Evolutionary conservation across 352 stramenopile species (phyloP).

Genomic region (Phytophthora uliginosa): DNA sequence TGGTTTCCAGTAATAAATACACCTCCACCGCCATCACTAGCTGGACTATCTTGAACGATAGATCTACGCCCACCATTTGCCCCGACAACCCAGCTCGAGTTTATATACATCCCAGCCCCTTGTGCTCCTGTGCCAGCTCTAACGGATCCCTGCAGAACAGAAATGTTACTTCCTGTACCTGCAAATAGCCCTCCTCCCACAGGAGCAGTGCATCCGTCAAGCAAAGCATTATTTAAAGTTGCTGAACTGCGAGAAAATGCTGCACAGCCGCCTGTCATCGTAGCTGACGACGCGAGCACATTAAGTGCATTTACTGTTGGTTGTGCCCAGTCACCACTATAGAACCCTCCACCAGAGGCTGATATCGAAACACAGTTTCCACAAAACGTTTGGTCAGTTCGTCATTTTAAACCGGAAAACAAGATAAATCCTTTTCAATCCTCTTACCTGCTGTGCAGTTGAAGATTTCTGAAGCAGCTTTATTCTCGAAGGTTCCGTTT

Average conservation of each 20-base stretch:
- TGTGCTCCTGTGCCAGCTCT: conserved; percentile 18
- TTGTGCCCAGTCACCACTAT: conserved; percentile 27
- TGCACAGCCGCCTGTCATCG: conserved; percentile 34
- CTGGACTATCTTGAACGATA: conserved; percentile 24
- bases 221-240: conserved; percentile 2
- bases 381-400: not conserved
- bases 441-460: conserved; percentile 46
- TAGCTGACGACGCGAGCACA: conserved; percentile 25
- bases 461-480: conserved; percentile 34
- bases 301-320: conserved; percentile 28
- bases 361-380: not conserved
- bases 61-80: conserved; percentile 2
- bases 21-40: conserved; percentile 33
- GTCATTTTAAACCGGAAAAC: not conserved
- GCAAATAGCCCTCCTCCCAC: conserved; percentile 43
- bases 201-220: conserved; percentile 28
- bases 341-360: conserved; percentile 48
- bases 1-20: conserved; percentile 36
- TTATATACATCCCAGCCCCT: conserved; percentile 45
- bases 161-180: conserved; percentile 21
- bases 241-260: conserved; percentile 33
- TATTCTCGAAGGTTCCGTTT: conserved; percentile 48
- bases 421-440: not conserved
- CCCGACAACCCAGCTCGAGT: conserved; percentile 35
- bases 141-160: conserved; percentile 17